phyloP scores from a whole-genome alignment of 2,329 filamentous ascomycete species.

The Coniella vitis region DNA sequence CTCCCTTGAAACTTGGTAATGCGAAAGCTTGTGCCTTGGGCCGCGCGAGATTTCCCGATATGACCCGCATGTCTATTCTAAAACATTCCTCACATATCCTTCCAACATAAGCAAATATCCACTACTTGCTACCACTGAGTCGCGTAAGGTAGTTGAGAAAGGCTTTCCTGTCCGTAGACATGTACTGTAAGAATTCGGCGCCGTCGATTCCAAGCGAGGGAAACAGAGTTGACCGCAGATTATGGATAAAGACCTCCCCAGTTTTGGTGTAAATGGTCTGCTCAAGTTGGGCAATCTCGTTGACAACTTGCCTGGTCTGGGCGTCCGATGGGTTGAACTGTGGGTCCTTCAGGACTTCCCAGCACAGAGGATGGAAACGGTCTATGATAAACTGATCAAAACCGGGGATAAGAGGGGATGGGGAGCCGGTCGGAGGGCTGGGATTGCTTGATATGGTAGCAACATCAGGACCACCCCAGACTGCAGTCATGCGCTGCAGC shows the following conservation, averaged over 20 bases:
- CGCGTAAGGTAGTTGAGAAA: conserved; percentile 57
- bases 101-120: not conserved
- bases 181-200: conserved; percentile 49
- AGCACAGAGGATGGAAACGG: conserved; percentile 81
- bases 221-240: conserved; percentile 59
- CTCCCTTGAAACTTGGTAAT: not conserved
- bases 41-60: too few relatives aligned
- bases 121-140: conserved; percentile 23
- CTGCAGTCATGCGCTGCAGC: conserved; percentile 71
- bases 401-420: conserved; percentile 63
- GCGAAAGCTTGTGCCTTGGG: too few relatives aligned
- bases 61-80: not conserved
- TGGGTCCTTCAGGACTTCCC: conserved; percentile 76
- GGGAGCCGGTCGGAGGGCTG: conserved; percentile 40
- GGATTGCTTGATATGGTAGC: conserved; percentile 49
- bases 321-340: conserved; percentile 79
- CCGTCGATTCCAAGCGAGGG: conserved; percentile 58
- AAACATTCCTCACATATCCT: not conserved
- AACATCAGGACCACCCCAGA: conserved; percentile 86
- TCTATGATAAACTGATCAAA: conserved; percentile 90
- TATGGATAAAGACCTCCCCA: conserved; percentile 69
- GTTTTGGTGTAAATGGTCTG: conserved; percentile 88
- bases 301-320: conserved; percentile 79
- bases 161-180: conserved; percentile 55
- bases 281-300: conserved; percentile 80